Conservation (phyloP, 1,284 basidiomycete species). For the Tylopilus sp. region DNA sequence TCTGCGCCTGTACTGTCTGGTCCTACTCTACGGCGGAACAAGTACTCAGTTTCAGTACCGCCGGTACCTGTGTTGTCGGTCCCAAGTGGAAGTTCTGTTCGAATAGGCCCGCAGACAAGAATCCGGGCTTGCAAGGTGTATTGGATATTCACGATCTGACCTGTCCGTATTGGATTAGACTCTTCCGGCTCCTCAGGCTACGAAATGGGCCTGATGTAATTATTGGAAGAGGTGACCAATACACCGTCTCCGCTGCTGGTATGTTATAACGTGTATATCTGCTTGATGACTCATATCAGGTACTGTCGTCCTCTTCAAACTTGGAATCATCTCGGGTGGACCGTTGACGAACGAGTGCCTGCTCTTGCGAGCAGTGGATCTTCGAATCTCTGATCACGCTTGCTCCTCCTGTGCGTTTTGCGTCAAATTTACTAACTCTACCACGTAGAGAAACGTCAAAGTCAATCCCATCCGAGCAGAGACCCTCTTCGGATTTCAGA, state of each 20-base stretch:
- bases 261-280: constrained; percentile 19
- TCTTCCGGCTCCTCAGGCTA: constrained; percentile 56
- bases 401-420: constrained; percentile 74
- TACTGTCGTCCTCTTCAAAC: constrained; percentile 87
- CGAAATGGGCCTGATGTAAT: constrained; percentile 86
- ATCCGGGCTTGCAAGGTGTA: constrained; percentile 87
- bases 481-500: constrained; percentile 86
- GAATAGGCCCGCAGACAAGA: constrained; percentile 89
- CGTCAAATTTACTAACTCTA: not conserved
- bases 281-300: constrained; percentile 44
- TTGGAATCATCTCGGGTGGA: constrained; percentile 90
- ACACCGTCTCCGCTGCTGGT: constrained; percentile 93
- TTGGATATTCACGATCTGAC: not conserved
- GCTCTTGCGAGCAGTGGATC: constrained; percentile 81
- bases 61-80: constrained; percentile 83
- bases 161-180: constrained; percentile 2
- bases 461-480: constrained; percentile 91
- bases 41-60: constrained; percentile 69
- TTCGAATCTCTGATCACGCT: constrained; percentile 88
- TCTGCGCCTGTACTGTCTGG: constrained; percentile 27
- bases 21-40: constrained; percentile 22
- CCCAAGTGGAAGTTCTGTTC: constrained; percentile 84
- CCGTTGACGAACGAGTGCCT: constrained; percentile 83
- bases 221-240: constrained; percentile 93
- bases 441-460: constrained; percentile 31